Conservation (phyloP, 2,329 filamentous ascomycete species). For the Aureobasidium lini region DNA sequence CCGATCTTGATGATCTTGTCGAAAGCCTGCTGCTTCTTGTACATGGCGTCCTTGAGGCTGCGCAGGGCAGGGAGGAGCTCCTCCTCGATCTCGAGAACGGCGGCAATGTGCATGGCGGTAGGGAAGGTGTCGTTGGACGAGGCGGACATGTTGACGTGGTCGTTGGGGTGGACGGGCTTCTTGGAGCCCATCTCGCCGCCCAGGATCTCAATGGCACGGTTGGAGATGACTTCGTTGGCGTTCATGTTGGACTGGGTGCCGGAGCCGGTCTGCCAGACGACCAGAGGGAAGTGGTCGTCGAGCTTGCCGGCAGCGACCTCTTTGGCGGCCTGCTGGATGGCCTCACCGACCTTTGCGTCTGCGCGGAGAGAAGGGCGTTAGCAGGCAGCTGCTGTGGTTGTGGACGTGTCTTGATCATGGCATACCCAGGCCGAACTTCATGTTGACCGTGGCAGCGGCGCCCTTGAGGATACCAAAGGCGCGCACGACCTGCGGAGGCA, state of each 20-base stretch:
- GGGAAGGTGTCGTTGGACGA: constrained; percentile 99
- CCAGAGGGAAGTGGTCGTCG: constrained; percentile 93
- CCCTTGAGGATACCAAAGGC: constrained; percentile 98
- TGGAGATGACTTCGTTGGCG: constrained; percentile 99
- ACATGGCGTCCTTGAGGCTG: constrained; percentile 73
- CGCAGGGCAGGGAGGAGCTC: constrained; percentile 74
- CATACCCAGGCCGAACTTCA: constrained; percentile 81
- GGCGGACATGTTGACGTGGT: constrained; percentile 98
- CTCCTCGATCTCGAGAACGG: constrained; percentile 85
- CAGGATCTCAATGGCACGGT: constrained; percentile 95
- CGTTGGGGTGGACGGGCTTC: constrained; percentile 98
- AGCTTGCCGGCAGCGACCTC: constrained; percentile 94
- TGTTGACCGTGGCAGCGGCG: constrained; percentile 90
- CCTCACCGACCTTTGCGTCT: constrained; percentile 85
- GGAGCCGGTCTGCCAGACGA: constrained; percentile 98
- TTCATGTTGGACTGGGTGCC: constrained; percentile 99
- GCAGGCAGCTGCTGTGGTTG: constrained; percentile 2
- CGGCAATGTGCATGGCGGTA: constrained; percentile 98
- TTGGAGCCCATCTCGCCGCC: constrained; percentile 91
- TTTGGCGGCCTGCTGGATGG: constrained; percentile 87
- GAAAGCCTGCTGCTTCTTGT: constrained; percentile 84
- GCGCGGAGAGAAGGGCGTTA: background rate
- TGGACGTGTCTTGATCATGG: constrained; percentile 15
- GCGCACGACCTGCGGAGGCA: constrained; percentile 85
- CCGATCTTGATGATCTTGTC: constrained; percentile 98